phyloP scores from a whole-genome alignment of 2,329 filamentous ascomycete species.

The Alternaria alternata region DNA sequence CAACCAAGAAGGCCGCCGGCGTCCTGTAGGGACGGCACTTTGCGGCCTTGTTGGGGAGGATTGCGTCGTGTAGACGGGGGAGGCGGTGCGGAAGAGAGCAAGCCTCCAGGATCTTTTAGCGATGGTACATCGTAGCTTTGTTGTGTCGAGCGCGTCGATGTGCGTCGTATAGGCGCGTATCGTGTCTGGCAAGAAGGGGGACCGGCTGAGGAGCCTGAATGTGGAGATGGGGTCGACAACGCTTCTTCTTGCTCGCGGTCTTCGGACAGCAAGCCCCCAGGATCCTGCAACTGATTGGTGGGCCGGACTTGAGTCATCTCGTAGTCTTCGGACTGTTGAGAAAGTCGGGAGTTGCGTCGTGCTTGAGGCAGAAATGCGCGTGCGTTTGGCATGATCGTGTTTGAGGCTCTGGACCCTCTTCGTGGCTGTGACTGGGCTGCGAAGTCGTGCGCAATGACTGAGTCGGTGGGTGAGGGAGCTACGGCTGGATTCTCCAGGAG shows the following conservation, averaged over 20 bases:
- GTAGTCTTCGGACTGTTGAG: constrained; percentile 46
- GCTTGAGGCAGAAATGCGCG: constrained; percentile 36
- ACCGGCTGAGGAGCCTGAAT: constrained; percentile 25
- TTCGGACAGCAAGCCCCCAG: constrained; percentile 36
- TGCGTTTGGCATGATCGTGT: constrained; percentile 28
- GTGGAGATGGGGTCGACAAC: constrained; percentile 20
- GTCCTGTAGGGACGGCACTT: constrained; percentile 42
- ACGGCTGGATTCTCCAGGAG: constrained; percentile 64
- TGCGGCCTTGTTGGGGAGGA: constrained; percentile 32
- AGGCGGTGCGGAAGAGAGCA: constrained; percentile 27
- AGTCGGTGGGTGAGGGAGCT: constrained; percentile 44
- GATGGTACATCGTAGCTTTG: constrained; percentile 36
- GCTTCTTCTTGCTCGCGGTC: constrained; percentile 31
- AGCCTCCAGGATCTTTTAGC: constrained; percentile 42
- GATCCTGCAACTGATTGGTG: constrained; percentile 37
- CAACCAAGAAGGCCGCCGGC: constrained; percentile 43
- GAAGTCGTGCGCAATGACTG: constrained; percentile 54
- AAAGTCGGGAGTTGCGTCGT: constrained; percentile 44
- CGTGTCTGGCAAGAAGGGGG: constrained; percentile 18
- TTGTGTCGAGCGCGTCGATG: constrained; percentile 32
- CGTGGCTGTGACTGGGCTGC: constrained; percentile 43
- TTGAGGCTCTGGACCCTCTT: constrained; percentile 44
- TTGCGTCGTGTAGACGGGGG: constrained; percentile 28
- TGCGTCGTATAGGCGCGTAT: constrained; percentile 26
- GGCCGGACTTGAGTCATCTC: constrained; percentile 38